phyloP scores from a whole-genome alignment of 768 basidiomycete genomes.

The Kockovaella imperatae region DNA sequence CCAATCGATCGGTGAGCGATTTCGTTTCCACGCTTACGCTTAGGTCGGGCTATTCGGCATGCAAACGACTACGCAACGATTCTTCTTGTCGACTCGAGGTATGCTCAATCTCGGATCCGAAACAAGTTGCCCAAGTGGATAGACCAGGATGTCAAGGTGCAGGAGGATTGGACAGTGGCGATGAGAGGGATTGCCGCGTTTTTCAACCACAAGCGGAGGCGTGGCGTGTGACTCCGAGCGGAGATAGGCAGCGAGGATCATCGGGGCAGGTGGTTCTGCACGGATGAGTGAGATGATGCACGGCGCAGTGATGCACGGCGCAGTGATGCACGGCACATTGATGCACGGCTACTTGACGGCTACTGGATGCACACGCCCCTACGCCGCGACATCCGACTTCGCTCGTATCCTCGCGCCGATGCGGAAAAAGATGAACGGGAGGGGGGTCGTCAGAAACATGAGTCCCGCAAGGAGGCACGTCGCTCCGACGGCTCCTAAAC shows the following conservation, averaged over 20 bases:
- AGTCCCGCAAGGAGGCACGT: slow-evolving; percentile 64
- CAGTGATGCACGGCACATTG: no score
- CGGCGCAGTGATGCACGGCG: neutral
- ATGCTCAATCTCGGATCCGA: slow-evolving; percentile 59
- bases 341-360: neutral
- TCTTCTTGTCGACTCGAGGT: slow-evolving; percentile 77
- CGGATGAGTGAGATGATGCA: neutral
- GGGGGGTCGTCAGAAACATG: slow-evolving; percentile 55
- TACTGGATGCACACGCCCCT: neutral
- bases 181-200: slow-evolving; percentile 63
- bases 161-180: slow-evolving; percentile 63
- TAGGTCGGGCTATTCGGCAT: slow-evolving; percentile 90
- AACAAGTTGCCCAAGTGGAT: slow-evolving; percentile 90
- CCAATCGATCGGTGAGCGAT: slow-evolving; percentile 77
- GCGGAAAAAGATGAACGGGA: slow-evolving; percentile 48
- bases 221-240: no score
- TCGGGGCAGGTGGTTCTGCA: neutral
- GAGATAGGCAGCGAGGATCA: slow-evolving; percentile 14
- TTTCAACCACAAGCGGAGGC: slow-evolving; percentile 56
- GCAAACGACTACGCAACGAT: slow-evolving; percentile 84
- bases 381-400: slow-evolving; percentile 47
- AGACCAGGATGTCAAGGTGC: slow-evolving; percentile 54
- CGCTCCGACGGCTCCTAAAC: slow-evolving; percentile 62
- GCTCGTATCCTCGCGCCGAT: slow-evolving; percentile 50
- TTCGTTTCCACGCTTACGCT: neutral